Conservation (phyloP, 2,329 filamentous ascomycete species). For the Colletotrichum sp. region DNA sequence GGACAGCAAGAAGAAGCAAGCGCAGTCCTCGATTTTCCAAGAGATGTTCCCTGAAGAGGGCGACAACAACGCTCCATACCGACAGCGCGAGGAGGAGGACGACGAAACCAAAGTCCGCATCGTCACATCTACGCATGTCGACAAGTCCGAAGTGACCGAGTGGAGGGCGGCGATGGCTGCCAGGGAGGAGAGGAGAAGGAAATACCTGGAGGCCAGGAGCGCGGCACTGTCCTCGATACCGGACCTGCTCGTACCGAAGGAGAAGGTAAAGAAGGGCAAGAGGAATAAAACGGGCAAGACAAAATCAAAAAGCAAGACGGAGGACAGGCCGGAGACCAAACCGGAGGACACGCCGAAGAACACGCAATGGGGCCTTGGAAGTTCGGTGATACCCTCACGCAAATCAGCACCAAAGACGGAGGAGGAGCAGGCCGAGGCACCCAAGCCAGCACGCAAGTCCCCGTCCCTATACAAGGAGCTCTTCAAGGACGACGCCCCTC, state of each 20-base stretch:
- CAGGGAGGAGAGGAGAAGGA: not conserved
- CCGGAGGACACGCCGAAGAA: not conserved
- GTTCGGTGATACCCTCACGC: not conserved
- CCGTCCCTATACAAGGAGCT: constrained; percentile 12
- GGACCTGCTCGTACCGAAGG: not conserved
- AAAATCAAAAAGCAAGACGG: not conserved
- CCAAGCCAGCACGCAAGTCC: not conserved
- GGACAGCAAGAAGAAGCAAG: not conserved
- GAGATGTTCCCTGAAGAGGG: constrained; percentile 14
- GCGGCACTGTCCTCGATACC: not conserved
- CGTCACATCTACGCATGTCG: constrained; percentile 3
- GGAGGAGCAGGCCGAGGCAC: not conserved
- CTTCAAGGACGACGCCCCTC: not conserved
- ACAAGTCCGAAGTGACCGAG: constrained; percentile 3
- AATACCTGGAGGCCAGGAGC: not conserved
- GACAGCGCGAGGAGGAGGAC: not conserved
- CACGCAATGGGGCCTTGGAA: not conserved
- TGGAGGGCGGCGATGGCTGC: not conserved
- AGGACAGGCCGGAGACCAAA: not conserved
- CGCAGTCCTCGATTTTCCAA: constrained; percentile 4
- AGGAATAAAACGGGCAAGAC: not conserved
- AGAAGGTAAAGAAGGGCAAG: not conserved
- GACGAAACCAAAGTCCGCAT: constrained; percentile 3
- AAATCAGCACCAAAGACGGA: not conserved
- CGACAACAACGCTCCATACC: not conserved